phyloP scores from a whole-genome alignment of 345 rosid species.

The Cardiospermum halicacabum region DNA sequence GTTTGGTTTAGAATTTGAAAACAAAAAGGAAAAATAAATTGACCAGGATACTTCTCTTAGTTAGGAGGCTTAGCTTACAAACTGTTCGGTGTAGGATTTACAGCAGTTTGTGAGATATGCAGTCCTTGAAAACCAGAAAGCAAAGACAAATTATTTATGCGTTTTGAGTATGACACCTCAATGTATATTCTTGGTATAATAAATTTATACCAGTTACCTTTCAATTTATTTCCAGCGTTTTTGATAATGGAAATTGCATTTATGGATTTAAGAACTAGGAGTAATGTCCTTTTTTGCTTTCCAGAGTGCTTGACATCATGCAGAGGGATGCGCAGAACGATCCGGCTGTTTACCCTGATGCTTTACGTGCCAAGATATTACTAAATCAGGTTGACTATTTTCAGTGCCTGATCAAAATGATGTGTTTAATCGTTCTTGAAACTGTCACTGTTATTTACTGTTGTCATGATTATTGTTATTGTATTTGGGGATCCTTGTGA shows the following conservation, averaged over 20 bases:
- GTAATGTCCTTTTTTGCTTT: slow-evolving; percentile 15
- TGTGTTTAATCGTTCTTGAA: too few relatives aligned
- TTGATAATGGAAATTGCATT: neutral
- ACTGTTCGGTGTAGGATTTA: neutral
- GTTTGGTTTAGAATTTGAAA: neutral
- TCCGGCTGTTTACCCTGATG: slow-evolving; percentile 65
- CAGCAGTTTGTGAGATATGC: neutral
- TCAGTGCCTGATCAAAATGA: neutral
- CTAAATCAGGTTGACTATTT: slow-evolving; percentile 55
- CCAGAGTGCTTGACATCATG: slow-evolving; percentile 84
- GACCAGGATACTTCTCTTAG: too few relatives aligned
- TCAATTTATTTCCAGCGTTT: slow-evolving; percentile 7
- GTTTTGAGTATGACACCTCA: neutral
- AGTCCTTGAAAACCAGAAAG: slow-evolving; percentile 5
- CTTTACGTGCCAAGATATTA: slow-evolving; percentile 57
- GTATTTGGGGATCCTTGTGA: too few relatives aligned
- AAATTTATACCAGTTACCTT: neutral
- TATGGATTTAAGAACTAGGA: slow-evolving; percentile 7
- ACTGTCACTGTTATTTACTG: too few relatives aligned
- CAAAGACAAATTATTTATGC: neutral
- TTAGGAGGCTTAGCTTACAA: neutral
- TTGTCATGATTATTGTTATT: too few relatives aligned
- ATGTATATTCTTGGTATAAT: neutral
- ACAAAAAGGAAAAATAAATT: neutral
- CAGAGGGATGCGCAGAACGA: slow-evolving; percentile 75